phyloP scores from a whole-genome alignment of 345 rosid species.

The Corchorus olitorius region DNA sequence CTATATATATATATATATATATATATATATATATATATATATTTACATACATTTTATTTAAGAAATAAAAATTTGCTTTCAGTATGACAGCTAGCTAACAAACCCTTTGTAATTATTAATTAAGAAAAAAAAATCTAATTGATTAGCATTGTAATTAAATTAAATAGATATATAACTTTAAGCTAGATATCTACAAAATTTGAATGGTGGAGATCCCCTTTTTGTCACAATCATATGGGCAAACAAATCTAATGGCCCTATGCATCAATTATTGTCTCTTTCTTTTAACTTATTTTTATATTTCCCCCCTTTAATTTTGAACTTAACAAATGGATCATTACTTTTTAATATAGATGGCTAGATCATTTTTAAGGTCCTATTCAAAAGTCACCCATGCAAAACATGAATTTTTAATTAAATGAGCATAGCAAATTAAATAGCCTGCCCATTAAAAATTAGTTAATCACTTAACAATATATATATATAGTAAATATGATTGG shows the following conservation, averaged over 20 bases:
- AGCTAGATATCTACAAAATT: not conserved
- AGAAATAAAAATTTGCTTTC: not conserved
- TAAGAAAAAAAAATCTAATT: not conserved
- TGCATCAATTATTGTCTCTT: not conserved
- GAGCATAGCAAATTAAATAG: not conserved
- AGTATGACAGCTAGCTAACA: not conserved
- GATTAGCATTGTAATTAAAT: not conserved
- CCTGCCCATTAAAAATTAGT: not conserved
- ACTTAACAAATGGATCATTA: too few species aligned
- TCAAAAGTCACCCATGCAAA: not conserved
- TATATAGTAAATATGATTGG: not conserved
- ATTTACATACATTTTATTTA: too few species aligned
- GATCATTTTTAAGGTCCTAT: not conserved
- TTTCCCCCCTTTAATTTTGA: not conserved
- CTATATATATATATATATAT: too few species aligned
- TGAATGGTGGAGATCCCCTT: not conserved
- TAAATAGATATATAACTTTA: not conserved
- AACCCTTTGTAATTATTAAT: not conserved
- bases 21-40: too few species aligned
- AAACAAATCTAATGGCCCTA: not conserved
- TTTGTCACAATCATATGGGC: constrained; percentile 7
- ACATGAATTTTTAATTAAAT: not conserved
- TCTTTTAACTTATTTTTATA: not conserved
- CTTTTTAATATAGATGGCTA: not conserved
- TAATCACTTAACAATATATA: not conserved